Evolutionary conservation across 345 rosid species (phyloP).

Genomic region (Toxicodendron radicans): DNA sequence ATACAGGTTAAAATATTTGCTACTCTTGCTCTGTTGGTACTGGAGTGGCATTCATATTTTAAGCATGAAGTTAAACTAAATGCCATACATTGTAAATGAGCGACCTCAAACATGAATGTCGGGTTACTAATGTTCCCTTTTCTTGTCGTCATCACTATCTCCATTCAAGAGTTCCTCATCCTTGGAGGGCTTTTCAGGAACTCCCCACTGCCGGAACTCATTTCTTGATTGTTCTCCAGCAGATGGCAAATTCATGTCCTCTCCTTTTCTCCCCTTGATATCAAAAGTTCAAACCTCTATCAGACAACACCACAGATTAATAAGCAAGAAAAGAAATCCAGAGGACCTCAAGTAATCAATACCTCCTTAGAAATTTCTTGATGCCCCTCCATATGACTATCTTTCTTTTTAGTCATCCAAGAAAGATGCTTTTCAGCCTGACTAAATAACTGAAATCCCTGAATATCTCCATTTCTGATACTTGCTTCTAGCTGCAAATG

Average conservation of each 20-base stretch:
- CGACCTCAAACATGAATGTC: background rate
- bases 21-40: background rate
- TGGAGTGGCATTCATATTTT: too few species aligned
- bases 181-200: slow-evolving; percentile 29
- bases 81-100: background rate
- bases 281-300: slow-evolving; percentile 9
- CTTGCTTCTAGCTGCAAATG: slow-evolving; percentile 73
- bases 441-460: slow-evolving; percentile 55
- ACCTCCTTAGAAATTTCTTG: slow-evolving; percentile 41
- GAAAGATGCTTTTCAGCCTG: slow-evolving; percentile 40
- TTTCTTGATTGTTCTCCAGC: slow-evolving; percentile 37
- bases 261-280: slow-evolving; percentile 37
- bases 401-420: slow-evolving; percentile 30
- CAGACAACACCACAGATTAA: slow-evolving; percentile 1
- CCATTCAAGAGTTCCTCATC: slow-evolving; percentile 34
- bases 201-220: slow-evolving; percentile 31
- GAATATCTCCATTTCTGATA: slow-evolving; percentile 77
- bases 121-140: slow-evolving; percentile 17
- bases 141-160: slow-evolving; percentile 37
- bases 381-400: slow-evolving; percentile 25
- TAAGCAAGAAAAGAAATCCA: background rate
- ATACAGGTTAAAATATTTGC: background rate
- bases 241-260: slow-evolving; percentile 34
- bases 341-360: background rate
- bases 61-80: too few species aligned